Conservation (phyloP, 345 rosid species). For the Clausena lansium region DNA sequence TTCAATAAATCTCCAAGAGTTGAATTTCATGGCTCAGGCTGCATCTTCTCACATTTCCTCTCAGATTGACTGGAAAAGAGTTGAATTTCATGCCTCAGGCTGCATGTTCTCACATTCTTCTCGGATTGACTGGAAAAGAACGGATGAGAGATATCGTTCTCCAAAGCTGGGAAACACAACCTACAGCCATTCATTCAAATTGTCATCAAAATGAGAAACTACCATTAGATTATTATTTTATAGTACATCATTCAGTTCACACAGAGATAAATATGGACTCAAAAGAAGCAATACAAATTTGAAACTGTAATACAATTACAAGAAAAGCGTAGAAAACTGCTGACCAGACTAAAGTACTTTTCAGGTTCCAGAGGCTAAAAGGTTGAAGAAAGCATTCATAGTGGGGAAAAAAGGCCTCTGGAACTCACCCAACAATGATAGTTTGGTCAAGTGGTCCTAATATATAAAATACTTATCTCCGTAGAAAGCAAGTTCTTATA, state of each 20-base stretch:
- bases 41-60: slow-evolving; percentile 90
- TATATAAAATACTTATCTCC: background rate
- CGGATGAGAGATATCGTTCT: slow-evolving; percentile 80
- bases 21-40: slow-evolving; percentile 51
- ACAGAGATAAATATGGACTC: background rate
- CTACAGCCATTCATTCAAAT: slow-evolving; percentile 34
- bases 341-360: background rate
- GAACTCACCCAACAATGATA: background rate
- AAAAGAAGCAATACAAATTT: background rate
- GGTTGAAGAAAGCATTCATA: background rate
- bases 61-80: slow-evolving; percentile 82
- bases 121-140: slow-evolving; percentile 86
- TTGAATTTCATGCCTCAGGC: slow-evolving; percentile 47
- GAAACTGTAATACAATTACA: background rate
- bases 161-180: slow-evolving; percentile 97
- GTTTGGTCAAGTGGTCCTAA: slow-evolving; percentile 11
- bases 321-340: background rate
- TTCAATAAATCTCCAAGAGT: background rate
- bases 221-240: background rate
- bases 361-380: background rate
- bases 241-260: background rate
- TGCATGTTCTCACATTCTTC: slow-evolving; percentile 91
- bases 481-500: slow-evolving; percentile 9
- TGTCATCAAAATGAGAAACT: background rate
- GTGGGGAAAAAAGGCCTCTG: background rate